phyloP scores from a whole-genome alignment of 495 filamentous ascomycete genomes.

The Mytilinidion resinicola region DNA sequence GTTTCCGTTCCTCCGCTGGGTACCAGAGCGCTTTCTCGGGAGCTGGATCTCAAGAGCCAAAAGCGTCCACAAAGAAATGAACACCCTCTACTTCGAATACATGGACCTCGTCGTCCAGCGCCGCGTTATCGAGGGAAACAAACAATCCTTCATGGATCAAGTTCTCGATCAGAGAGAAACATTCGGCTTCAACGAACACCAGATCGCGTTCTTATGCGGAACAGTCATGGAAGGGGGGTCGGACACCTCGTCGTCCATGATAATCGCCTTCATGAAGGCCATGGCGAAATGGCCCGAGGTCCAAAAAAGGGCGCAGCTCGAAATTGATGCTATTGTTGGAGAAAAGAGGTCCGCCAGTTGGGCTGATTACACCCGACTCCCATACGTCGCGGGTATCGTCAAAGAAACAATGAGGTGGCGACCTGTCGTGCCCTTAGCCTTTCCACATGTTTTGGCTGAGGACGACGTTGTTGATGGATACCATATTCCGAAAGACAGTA shows the following conservation, averaged over 20 bases:
- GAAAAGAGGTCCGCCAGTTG: conserved; percentile 21
- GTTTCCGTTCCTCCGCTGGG: conserved; percentile 39
- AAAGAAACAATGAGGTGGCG: conserved; percentile 30
- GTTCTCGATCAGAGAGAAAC: conserved; percentile 43
- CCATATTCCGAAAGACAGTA: conserved; percentile 27
- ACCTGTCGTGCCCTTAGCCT: conserved; percentile 20
- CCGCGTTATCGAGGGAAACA: conserved; percentile 9
- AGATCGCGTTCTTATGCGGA: conserved; percentile 38
- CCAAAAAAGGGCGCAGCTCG: conserved; percentile 34
- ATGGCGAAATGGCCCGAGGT: conserved; percentile 41
- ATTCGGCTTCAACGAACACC: conserved; percentile 36
- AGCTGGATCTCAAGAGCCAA: conserved; percentile 38
- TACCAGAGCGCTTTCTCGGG: conserved; percentile 41
- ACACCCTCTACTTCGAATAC: conserved; percentile 36
- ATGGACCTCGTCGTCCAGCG: conserved; percentile 16
- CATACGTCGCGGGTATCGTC: conserved; percentile 25
- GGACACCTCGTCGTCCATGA: conserved; percentile 40
- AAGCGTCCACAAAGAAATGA: conserved; percentile 40
- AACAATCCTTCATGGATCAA: conserved; percentile 40
- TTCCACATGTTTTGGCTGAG: conserved; percentile 23
- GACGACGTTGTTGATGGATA: conserved; percentile 28
- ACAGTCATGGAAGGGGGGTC: conserved; percentile 31
- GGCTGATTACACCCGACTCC: conserved; percentile 18
- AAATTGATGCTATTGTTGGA: conserved; percentile 29
- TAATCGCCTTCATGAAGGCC: conserved; percentile 41